These are phyloP conservation scores for Turritis glabra DNA, from an alignment of 345 rosid genomes.

Conservation along the genomic window DNA sequence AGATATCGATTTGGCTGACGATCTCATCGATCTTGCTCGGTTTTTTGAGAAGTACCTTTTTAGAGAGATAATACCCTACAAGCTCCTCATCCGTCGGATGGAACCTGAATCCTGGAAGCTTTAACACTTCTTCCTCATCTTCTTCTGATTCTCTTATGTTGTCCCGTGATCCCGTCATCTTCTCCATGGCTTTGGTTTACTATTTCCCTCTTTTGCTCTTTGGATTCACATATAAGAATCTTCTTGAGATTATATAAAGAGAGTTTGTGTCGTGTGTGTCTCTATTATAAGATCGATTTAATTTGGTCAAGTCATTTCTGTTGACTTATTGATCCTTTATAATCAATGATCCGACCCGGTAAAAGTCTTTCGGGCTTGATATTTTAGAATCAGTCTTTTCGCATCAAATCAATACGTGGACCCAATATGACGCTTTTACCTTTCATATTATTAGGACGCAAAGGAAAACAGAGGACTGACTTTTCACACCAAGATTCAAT, in stretches of 20 bases:
- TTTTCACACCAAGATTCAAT: background rate
- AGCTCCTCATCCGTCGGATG: conserved; percentile 94
- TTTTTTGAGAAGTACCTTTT: conserved; percentile 60
- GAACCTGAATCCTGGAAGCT: conserved; percentile 87
- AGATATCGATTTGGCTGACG: conserved; percentile 77
- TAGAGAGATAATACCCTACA: conserved; percentile 73
- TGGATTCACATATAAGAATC: conserved; percentile 28
- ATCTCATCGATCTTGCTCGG: conserved; percentile 56
- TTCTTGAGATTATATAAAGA: conserved; percentile 28
- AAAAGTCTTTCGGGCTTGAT: conserved; percentile 38
- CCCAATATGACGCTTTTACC: conserved; percentile 28
- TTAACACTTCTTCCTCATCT: conserved; percentile 38
- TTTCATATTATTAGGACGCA: background rate
- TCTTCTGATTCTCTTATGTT: conserved; percentile 13
- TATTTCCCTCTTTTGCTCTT: conserved; percentile 10
- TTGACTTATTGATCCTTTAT: conserved; percentile 28
- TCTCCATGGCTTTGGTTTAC: conserved; percentile 31
- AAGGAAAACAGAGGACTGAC: conserved; percentile 21
- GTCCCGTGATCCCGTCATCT: conserved; percentile 21
- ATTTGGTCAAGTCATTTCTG: conserved; percentile 41
- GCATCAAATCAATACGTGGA: conserved; percentile 24
- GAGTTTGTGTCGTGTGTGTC: conserved; percentile 10
- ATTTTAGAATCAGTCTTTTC: conserved; percentile 32
- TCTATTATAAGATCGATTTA: background rate
- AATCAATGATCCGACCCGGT: conserved; percentile 38